Evolutionary conservation across 1,284 basidiomycete genomes (phyloP), one percentile per base, ranked within the genome.

Genomic region (Ceratobasidium sp.): DNA sequence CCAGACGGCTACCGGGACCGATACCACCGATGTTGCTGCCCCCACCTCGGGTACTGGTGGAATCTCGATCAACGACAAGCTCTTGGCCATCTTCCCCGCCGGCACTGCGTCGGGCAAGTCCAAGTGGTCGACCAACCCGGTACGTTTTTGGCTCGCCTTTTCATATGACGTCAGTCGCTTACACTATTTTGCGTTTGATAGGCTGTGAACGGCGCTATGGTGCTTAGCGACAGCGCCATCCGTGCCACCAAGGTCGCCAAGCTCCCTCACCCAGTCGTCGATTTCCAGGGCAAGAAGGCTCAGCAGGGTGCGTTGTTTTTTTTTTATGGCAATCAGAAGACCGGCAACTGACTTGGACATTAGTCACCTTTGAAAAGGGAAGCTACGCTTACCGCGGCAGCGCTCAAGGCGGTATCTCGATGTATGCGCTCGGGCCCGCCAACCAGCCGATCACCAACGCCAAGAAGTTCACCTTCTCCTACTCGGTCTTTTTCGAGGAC

Each of bases 401-500:
- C 72, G 48, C 65, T 46, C 65, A 34, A 26, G 88, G 88, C 2
- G 89, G 89, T 0, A 87, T 89, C 73, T 85, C 87, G 0, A 88
- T 90, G 77, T 88, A 89, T 77, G 75, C 88, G 4, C 78, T 79
- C 58, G 88, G 88, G 0, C 85, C 88, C 0, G 1, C 53, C 52
- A 46, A 30, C 65, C 65, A 69, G 52, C 53, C 52, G 9, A 32
- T 57, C 52, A 57, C 1, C 65, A 58, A 58, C 39, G 74, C 84
- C 21, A 80, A 76, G 18, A 86, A 89, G 73, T 84, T 84, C 0
- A 73, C 87, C 0, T 79, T 88, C 76, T 84, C 85, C 72, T 89
- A 89, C 76, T 83, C 85, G 1, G 83, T 89, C 76, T 85, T 87
- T 81, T 84, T 90, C 45, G 80, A 87, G 74, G 76, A 81, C 0